Conservation (phyloP, 2,329 filamentous ascomycete genomes). For the Fusarium nematophilum region DNA sequence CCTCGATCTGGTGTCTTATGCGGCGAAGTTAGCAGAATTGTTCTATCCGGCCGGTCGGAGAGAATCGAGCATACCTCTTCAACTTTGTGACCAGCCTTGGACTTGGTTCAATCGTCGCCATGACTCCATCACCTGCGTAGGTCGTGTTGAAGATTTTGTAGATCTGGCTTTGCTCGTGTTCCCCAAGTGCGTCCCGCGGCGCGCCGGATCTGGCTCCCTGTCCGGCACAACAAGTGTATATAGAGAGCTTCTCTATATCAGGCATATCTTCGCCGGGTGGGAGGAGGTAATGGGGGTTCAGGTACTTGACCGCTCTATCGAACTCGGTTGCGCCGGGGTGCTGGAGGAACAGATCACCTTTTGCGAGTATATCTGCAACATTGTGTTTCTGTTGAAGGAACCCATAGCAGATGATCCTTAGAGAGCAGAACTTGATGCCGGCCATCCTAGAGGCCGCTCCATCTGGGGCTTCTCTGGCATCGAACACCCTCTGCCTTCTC, state of each 20-base stretch:
- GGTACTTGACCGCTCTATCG: constrained; percentile 1
- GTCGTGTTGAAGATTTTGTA: too few relatives aligned
- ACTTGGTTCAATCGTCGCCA: too few relatives aligned
- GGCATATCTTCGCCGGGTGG: constrained; percentile 6
- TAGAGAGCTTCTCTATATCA: neutral
- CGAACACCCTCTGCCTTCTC: too few relatives aligned
- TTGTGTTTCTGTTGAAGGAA: neutral
- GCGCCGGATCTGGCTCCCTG: too few relatives aligned
- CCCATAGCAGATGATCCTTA: neutral
- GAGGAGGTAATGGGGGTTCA: constrained; percentile 6
- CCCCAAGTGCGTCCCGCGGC: too few relatives aligned
- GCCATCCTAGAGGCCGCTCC: too few relatives aligned
- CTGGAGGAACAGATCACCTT: constrained; percentile 7
- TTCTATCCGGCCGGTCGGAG: neutral
- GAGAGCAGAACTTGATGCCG: too few relatives aligned
- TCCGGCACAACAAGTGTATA: too few relatives aligned
- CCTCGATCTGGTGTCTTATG: constrained; percentile 13
- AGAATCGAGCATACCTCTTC: neutral
- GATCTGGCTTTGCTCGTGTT: too few relatives aligned
- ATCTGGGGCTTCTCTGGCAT: too few relatives aligned
- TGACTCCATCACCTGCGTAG: too few relatives aligned
- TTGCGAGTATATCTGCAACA: neutral
- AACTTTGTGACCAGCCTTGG: neutral
- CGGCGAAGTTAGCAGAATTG: constrained; percentile 3
- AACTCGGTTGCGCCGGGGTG: constrained; percentile 3